A percentile compares a stretch with the other conserved stretches of the same genome.
Evolutionary conservation across 1,139 yeast genomes (phyloP).

Genomic region (Debaryomyces sp.): DNA sequence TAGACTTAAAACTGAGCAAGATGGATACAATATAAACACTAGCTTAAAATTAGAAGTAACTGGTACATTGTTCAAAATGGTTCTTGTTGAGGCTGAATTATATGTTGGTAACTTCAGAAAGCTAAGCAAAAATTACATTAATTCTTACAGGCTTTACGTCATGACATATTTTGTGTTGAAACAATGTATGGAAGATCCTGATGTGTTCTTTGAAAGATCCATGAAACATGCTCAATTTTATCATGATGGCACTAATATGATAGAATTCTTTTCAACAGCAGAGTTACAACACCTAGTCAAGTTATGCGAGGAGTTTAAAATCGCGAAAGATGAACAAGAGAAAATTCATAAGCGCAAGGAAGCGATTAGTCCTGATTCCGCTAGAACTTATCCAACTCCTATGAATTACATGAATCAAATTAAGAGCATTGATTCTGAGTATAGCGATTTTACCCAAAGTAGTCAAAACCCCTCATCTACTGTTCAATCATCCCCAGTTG

Average conservation of each 20-base stretch:
- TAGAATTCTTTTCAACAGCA: conserved; percentile 39
- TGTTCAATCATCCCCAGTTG: not conserved
- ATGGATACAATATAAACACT: conserved; percentile 10
- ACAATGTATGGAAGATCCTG: conserved; percentile 49
- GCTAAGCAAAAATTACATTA: conserved; percentile 41
- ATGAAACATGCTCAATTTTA: conserved; percentile 30
- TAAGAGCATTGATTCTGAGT: not conserved
- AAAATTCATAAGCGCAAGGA: conserved; percentile 13
- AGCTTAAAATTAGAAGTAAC: conserved; percentile 36
- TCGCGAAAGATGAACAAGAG: conserved; percentile 40
- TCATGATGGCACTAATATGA: conserved; percentile 44
- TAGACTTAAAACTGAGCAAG: conserved; percentile 24
- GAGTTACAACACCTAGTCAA: conserved; percentile 42
- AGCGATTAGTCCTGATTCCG: not conserved
- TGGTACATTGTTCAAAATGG: conserved; percentile 37
- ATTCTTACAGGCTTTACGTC: conserved; percentile 45
- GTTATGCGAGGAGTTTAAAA: conserved; percentile 44
- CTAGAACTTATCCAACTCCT: not conserved
- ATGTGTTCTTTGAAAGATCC: conserved; percentile 38
- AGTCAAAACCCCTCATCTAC: conserved; percentile 1
- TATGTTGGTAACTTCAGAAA: conserved; percentile 49
- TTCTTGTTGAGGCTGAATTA: conserved; percentile 44
- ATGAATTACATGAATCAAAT: not conserved
- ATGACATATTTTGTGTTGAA: conserved; percentile 45
- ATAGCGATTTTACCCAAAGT: conserved; percentile 1